These are phyloP conservation scores for Cadophora luteo-olivacea DNA, from an alignment of 2,329 filamentous ascomycete genomes.

Conservation along the genomic window DNA sequence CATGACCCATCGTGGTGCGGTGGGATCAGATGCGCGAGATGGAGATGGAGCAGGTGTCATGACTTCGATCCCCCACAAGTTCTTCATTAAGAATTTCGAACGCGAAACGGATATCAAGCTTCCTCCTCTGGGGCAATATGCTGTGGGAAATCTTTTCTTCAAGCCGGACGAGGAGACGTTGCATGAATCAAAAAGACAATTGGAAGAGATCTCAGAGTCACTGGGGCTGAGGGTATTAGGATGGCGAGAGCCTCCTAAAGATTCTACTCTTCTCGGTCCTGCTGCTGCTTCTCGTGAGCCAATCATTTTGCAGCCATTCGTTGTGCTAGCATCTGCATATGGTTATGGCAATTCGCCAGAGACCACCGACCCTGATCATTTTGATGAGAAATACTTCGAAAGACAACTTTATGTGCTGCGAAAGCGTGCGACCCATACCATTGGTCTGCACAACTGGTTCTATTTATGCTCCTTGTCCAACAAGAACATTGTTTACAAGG, in stretches of 20 bases:
- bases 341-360: conserved; percentile 81
- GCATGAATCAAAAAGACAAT: conserved; percentile 87
- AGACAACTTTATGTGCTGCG: conserved; percentile 91
- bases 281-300: conserved; percentile 94
- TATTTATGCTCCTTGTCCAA: conserved; percentile 94
- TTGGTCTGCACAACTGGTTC: conserved; percentile 98
- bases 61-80: conserved; percentile 98
- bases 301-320: conserved; percentile 92
- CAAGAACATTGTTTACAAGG: conserved; percentile 99
- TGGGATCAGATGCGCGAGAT: conserved; percentile 96
- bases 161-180: conserved; percentile 92
- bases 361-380: conserved; percentile 77
- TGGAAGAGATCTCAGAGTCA: conserved; percentile 91
- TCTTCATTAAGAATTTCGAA: conserved; percentile 98
- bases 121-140: conserved; percentile 90
- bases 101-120: conserved; percentile 87
- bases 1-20: conserved; percentile 99
- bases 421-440: conserved; percentile 93
- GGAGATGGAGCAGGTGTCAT: conserved; percentile 99
- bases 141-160: conserved; percentile 97
- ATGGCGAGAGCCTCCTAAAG: conserved; percentile 94
- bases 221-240: conserved; percentile 90
- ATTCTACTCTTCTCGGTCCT: conserved; percentile 91
- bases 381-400: conserved; percentile 88
- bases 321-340: conserved; percentile 86